Base-by-base conservation (phyloP, 2,329 filamentous ascomycete genomes). In the Colletotrichum simmondsii region DNA sequence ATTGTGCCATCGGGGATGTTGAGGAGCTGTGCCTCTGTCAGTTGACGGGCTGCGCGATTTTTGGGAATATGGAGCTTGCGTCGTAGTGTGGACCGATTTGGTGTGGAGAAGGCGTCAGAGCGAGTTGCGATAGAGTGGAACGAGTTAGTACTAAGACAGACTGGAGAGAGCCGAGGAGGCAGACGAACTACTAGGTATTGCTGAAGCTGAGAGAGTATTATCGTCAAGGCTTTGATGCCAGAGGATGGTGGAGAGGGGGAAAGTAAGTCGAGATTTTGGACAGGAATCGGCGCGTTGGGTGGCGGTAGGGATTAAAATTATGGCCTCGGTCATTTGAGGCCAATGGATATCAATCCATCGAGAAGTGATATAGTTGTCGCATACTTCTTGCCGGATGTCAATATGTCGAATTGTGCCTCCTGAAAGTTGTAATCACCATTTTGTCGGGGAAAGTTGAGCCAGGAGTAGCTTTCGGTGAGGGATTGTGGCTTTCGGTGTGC, bases 1-100 rank as follows among this genome's bases (percentile, higher is more conserved):
- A 72, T 72, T 72, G 69, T 72, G 69, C 69, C 69, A 72, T 71
- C 68, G 64, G 68, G 68, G 64, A 71, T 63, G 64, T 72, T 72
- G 65, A 72, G 53, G 59, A 35, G 19, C 22, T 32, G 2, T 64
- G 52, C 30, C 30, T 54, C 19, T 57, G 30, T 49, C 22, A n/a
- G 8, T 28, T 42, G 59, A 5, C 5, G 10, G 5, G 0, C 0
- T 22, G 59, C 2, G 37, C 24, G 30, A 64, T 46, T 69, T 72
- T 64, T 54, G 28, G 3, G 5, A 46, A 63, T 69, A 72, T 72
- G 69, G 59, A 72, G 30, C 65, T 58, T 3, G 26, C 24, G 12
- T 32, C 42, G 42, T 22, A 11, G 42, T 46, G 65, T 59, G 69
- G 69, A 63, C n/a, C 65, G 16, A 5, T 6, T 24, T 7, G 3